Base-by-base conservation (phyloP, 1,139 yeast species). In the Citeromyces hawaiiensis region DNA sequence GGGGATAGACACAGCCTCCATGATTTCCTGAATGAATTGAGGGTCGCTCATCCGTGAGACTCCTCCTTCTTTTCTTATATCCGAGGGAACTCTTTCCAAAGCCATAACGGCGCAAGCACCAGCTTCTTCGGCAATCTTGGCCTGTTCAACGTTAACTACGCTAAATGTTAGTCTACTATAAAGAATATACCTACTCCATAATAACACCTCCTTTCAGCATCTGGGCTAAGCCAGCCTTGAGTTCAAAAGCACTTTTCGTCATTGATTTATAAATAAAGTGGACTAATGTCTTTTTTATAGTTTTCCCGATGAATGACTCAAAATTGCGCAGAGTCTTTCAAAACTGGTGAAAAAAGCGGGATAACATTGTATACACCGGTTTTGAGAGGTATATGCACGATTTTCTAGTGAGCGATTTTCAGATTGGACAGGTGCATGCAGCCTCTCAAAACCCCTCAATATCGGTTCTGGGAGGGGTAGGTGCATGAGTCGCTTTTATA, bases 51-150 rank as follows among this genome's bases (percentile, higher is more conserved):
- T 83, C 53, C 94, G 71, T 46, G 93, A 83, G 39, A 83, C 94
- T 46, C 83, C 83, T 39, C 93, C 91, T 40, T 82, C 75, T 44
- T 76, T 79, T 52, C 94, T 70, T 75, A 83, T 83, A 54, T 83
- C 94, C 13, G 94, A 88, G 17, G 94, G 94, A 42, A 83, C 85
- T 51, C 82, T 66, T 60, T 83, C 94, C 48, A 83, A 67, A 3
- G 94, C 94, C 94, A 83, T 83, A 32, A 83, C 94, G 9, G 94
- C 93, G 62, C 86, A 80, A 10, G 94, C 94, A 45, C 94, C 94
- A 2, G 94, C 91, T 44, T 63, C 68, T 58, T 83, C 93, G 27
- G 94, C 94, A 45, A 83, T 73, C 37, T 57, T 52, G 17, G 80
- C 80, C 54, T 73, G 79, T 45, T 72, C 80, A 23, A 71, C 70